phyloP scores from a whole-genome alignment of 31 red algal species.

The Porphyra umbilicalis region DNA sequence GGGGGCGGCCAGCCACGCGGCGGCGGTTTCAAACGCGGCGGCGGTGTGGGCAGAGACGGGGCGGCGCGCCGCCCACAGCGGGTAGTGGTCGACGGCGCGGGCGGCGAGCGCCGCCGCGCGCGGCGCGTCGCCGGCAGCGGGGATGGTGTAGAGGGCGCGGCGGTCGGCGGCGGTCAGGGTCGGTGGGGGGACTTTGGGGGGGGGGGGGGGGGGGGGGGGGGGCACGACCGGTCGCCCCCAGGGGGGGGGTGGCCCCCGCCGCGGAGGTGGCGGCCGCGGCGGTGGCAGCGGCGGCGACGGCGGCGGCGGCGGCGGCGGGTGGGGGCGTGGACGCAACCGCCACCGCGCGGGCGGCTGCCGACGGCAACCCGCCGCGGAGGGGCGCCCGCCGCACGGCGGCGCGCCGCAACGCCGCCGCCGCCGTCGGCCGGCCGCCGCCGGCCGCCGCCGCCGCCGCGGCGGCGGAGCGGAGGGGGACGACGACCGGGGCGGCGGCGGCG shows the following conservation, averaged over 20 bases:
- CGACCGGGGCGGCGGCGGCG: not conserved
- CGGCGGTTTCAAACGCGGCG: conserved; percentile 1
- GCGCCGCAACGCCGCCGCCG: not conserved
- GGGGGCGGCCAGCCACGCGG: not conserved
- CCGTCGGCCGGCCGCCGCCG: not conserved
- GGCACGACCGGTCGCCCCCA: too few relatives aligned
- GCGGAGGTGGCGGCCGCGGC: not conserved
- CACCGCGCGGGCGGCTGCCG: not conserved
- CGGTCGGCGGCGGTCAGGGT: not conserved
- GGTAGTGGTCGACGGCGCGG: not conserved
- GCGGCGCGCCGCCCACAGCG: not conserved
- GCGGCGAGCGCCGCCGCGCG: not conserved
- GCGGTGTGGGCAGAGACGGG: conserved; percentile 10
- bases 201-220: too few relatives aligned
- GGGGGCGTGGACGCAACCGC: not conserved
- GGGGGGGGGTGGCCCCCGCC: too few relatives aligned
- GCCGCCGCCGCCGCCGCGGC: not conserved
- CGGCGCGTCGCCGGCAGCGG: not conserved
- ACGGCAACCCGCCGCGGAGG: not conserved
- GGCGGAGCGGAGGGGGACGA: not conserved
- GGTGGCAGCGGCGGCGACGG: not conserved
- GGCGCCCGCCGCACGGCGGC: not conserved
- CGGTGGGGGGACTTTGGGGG: too few relatives aligned
- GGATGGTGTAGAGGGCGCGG: conserved; percentile 13
- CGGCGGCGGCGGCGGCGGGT: not conserved